Evolutionary conservation across 257 asterid species (phyloP), one percentile per base, ranked within the genome.

Genomic region (Solanum boliviense): DNA sequence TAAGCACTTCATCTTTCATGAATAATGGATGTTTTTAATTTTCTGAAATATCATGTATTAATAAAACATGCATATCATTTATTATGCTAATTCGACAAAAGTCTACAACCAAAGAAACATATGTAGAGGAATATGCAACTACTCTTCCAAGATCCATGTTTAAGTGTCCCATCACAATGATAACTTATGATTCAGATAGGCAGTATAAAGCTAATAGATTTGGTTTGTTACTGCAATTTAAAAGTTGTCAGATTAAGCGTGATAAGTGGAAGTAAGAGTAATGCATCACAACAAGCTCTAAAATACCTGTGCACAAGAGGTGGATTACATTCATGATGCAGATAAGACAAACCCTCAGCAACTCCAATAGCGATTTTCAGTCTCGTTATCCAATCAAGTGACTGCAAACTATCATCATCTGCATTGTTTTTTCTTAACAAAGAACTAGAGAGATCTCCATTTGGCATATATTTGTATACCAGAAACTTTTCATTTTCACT

Each of bases 331-430:
- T 97, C 98, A 84, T 97, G 98, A 83, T 97, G 99, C 23, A 97
- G 94, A 91, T 91, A 94, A 85, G 94, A 90, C 72, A 97, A 93
- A 48, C 93, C 96, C 92, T 95, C 99, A 0, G 98, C 99, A 86
- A 97, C 95, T 86, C 98, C 99, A 70, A 90, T 95, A 23, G 99
- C 98, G 60, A 95, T 95, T 89, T 97, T 97, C 72, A 95, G 93
- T 84, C 99, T 92, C 9, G 99, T 97, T 78, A 97, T 95, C 99
- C 99, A 97, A 93, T 97, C 99, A 87, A 97, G 89, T 20, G 99
- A 95, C 89, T 95, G 96, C 65, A 96, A 91, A 84, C 93, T 89
- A 32, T 92, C 98, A 62, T 90, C 91, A 12, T 90, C 94, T 1
- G 93, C 84, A 89, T 86, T 89, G 11, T 88, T 89, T 90, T 96